Evolutionary conservation across 140 eudicot genomes (phyloP).

Genomic region (Bidens hawaiensis): DNA sequence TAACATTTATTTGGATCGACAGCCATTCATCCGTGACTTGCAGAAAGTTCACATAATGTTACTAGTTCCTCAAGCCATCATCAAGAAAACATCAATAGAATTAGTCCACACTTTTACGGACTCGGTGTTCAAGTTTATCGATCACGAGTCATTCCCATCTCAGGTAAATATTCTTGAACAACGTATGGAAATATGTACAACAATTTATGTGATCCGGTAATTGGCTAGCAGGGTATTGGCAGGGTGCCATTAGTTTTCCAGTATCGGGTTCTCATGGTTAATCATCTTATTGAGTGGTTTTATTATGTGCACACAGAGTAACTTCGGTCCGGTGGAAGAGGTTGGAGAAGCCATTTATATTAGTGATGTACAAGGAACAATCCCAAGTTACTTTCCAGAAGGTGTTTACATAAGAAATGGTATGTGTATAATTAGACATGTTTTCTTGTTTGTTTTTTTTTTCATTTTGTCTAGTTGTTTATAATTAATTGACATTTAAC

Average conservation of each 20-base stretch:
- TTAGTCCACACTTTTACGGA: slow-evolving; percentile 37
- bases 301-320: slow-evolving; percentile 33
- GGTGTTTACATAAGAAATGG: slow-evolving; percentile 72
- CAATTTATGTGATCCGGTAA: too few species aligned
- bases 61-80: slow-evolving; percentile 15
- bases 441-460: not conserved
- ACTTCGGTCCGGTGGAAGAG: slow-evolving; percentile 64
- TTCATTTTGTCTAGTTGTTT: not conserved
- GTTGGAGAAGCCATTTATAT: slow-evolving; percentile 28
- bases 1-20: not conserved
- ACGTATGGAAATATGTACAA: not conserved
- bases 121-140: slow-evolving; percentile 32
- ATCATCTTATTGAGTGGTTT: not conserved
- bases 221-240: too few species aligned
- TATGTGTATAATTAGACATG: not conserved
- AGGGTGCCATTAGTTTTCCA: too few species aligned
- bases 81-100: slow-evolving; percentile 36
- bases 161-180: slow-evolving; percentile 31
- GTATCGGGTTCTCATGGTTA: too few species aligned
- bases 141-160: slow-evolving; percentile 44
- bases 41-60: slow-evolving; percentile 12
- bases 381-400: slow-evolving; percentile 53
- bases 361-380: slow-evolving; percentile 30
- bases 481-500: too few species aligned
- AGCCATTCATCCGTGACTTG: slow-evolving; percentile 23